These are phyloP conservation scores for Toxicodendron radicans DNA, from an alignment of 345 rosid genomes.

Conservation along the genomic window DNA sequence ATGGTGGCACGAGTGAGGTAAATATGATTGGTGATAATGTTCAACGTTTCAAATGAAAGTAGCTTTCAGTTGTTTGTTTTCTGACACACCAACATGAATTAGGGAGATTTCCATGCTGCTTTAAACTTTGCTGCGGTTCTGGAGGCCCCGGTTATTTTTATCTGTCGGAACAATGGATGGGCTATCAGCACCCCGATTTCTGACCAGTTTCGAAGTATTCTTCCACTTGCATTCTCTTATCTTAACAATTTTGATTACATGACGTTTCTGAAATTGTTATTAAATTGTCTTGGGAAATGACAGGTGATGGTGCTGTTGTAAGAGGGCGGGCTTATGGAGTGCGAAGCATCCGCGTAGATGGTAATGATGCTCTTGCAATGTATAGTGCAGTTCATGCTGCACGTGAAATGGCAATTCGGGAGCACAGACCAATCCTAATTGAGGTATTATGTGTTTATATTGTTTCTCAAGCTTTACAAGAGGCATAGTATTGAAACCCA, in stretches of 20 bases:
- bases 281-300: constrained; percentile 3
- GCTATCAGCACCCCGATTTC: constrained; percentile 81
- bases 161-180: constrained; percentile 93
- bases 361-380: constrained; percentile 88
- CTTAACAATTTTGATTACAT: not conserved
- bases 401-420: constrained; percentile 67
- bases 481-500: not conserved
- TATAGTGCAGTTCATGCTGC: constrained; percentile 74
- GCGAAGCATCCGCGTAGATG: constrained; percentile 84
- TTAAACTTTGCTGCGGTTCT: constrained; percentile 69
- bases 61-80: constrained; percentile 2
- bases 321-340: constrained; percentile 88
- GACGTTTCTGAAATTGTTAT: not conserved
- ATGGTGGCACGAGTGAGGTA: constrained; percentile 88
- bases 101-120: constrained; percentile 93
- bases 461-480: not conserved
- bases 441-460: constrained; percentile 49
- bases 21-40: not conserved
- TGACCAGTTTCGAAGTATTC: constrained; percentile 83
- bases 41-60: not conserved
- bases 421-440: constrained; percentile 74
- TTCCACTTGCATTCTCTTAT: constrained; percentile 13
- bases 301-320: constrained; percentile 87
- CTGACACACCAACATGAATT: constrained; percentile 22
- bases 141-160: constrained; percentile 80